Evolutionary conservation across 163 green algal genomes (phyloP), one percentile per base, ranked within the genome.

Genomic region (Smithsoniella earleae): DNA sequence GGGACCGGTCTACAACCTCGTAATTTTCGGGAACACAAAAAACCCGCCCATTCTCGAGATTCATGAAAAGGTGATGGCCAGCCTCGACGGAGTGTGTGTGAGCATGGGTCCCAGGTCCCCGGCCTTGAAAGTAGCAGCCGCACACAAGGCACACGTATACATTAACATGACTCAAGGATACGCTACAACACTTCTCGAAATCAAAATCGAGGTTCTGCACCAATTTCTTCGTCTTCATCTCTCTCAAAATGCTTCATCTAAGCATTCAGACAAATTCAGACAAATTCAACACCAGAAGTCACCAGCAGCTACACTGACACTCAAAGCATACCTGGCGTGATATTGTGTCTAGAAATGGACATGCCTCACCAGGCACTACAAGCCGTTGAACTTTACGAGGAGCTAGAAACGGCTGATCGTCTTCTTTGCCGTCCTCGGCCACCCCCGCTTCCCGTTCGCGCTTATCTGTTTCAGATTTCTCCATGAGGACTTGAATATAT

Each of bases 111-210:
- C 76, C 85, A 6, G 86, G 83, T 0, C 90, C 92, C 2, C 94
- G 80, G 0, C 94, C 94, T 86, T 96, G 89, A 75, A 96, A 98
- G 81, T 97, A 99, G 76, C 96, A 96, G 65, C 94, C 94, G 77
- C 94, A 99, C 38, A 97, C 92, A 6, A 99, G 85, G 82, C 94
- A 99, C 13, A 88, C 91, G 77, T 99, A 99, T 20, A 97, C 92
- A 80, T 98, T 98, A 75, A 95, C 84, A 20, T 83, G 86, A 34
- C 79, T 90, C 2, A 99, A 82, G 4, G 86, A 91, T 8, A 99
- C 92, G 5, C 84, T 94, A 82, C 94, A 99, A 83, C 91, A 96
- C 82, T 97, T 97, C 73, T 98, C 94, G 74, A 99, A 99, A 74
- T 99, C 94, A 79, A 99, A 98, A 75, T 99, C 94, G 36, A 99